A percentile compares a stretch with the other conserved stretches of the same genome.
Conservation (phyloP, 2,329 filamentous ascomycete species). For the Botrytis paeoniae region DNA sequence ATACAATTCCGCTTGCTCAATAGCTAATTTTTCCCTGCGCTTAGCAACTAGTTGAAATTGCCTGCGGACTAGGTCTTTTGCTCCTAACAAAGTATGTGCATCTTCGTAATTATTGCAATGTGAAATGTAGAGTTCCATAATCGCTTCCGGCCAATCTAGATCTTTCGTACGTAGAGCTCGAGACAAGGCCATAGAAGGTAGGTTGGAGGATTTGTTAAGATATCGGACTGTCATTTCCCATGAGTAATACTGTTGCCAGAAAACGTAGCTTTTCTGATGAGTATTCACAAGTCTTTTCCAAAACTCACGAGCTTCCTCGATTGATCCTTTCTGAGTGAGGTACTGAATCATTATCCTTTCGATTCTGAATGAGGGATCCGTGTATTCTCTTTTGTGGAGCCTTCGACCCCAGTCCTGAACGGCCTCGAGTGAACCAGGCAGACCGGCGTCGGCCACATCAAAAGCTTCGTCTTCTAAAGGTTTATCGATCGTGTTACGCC, state of each 20-base stretch:
- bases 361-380: constrained; percentile 81
- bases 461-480: constrained; percentile 76
- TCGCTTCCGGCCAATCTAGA: constrained; percentile 73
- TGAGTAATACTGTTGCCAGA: constrained; percentile 88
- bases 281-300: constrained; percentile 70
- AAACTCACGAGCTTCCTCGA: constrained; percentile 71
- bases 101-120: constrained; percentile 91
- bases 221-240: constrained; percentile 71
- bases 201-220: constrained; percentile 52
- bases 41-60: constrained; percentile 60
- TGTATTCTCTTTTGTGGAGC: constrained; percentile 68
- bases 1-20: constrained; percentile 55
- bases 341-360: constrained; percentile 93
- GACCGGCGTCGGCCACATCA: constrained; percentile 86
- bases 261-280: constrained; percentile 79
- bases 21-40: constrained; percentile 64
- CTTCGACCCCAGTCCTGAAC: constrained; percentile 72
- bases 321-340: constrained; percentile 75
- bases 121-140: constrained; percentile 69
- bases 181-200: constrained; percentile 73
- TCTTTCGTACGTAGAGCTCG: constrained; percentile 62
- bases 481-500: constrained; percentile 75
- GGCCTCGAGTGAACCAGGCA: constrained; percentile 81
- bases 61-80: constrained; percentile 70
- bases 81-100: constrained; percentile 69